Percentiles rank a stretch among this genome's conserved stretches.
These are phyloP conservation scores for Thalassiosira ordinaria DNA, from an alignment of 352 stramenopile species.

Conservation along the genomic window DNA sequence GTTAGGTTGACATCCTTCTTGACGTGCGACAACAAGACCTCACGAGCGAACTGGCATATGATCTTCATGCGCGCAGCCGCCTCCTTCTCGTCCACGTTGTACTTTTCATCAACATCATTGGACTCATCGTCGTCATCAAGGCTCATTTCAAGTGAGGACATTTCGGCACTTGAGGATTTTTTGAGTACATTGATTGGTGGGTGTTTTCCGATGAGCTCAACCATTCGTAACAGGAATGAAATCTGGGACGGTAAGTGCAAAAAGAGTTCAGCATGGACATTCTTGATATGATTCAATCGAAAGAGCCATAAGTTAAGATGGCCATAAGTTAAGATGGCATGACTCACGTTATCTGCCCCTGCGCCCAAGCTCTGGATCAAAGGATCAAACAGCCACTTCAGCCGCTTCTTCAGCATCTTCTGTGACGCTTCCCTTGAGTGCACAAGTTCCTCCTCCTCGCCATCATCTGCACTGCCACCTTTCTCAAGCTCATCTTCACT, in stretches of 20 bases:
- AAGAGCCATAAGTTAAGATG: too few relatives aligned
- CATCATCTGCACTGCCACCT: slow-evolving; percentile 29
- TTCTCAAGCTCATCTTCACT: slow-evolving; percentile 45
- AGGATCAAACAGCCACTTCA: slow-evolving; percentile 84
- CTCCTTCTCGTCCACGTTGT: slow-evolving; percentile 30
- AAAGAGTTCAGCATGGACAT: too few relatives aligned
- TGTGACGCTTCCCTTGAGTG: slow-evolving; percentile 38
- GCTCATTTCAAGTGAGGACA: slow-evolving; percentile 34
- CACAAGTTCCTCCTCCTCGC: slow-evolving; percentile 38
- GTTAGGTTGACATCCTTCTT: slow-evolving; percentile 85
- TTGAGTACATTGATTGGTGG: slow-evolving; percentile 50
- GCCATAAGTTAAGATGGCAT: not conserved
- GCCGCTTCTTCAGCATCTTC: slow-evolving; percentile 69
- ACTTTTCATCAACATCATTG: not conserved
- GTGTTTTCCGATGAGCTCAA: slow-evolving; percentile 70
- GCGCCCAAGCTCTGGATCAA: slow-evolving; percentile 79
- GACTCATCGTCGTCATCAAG: slow-evolving; percentile 33
- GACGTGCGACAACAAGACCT: slow-evolving; percentile 78
- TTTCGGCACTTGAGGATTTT: not conserved
- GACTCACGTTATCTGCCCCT: slow-evolving; percentile 76
- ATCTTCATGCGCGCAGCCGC: slow-evolving; percentile 65
- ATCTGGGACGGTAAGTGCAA: too few relatives aligned
- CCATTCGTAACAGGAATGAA: slow-evolving; percentile 82
- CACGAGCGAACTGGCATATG: slow-evolving; percentile 68
- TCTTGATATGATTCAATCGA: too few relatives aligned